Base-by-base conservation (phyloP, 1,139 yeast species). In the Kazachstania sp. region DNA sequence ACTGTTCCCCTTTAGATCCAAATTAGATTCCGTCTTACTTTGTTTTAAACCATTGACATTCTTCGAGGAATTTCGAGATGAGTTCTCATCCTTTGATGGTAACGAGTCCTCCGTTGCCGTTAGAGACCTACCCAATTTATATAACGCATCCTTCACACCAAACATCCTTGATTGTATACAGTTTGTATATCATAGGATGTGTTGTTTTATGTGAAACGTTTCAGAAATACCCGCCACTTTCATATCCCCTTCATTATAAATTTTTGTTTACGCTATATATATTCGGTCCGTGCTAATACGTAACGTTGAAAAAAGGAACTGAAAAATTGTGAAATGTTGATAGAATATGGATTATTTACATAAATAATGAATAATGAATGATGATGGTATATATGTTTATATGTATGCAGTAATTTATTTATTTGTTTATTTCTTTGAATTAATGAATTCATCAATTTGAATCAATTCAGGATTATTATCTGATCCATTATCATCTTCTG, bases 71-170 rank as follows among this genome's bases (percentile, higher is more conserved):
- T 19, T 28, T 16, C 29, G 30, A 6, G 47, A 37, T 26, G 28
- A 20, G 13, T 18, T 9, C 15, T 2, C 9, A 8, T n/a, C n/a
- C n/a, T 3, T 36, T 11, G 37, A 20, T 29, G 36, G 28, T 9
- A 28, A 31, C 1, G 28, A 31, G 16, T 45, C 47, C n/a, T 46
- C 47, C 4, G 43, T 34, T 4, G 37, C 15, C 12, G 46, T 35
- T 3, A 43, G 39, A n/a, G 44, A 26, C 18, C 46, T 34, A 28
- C 37, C 45, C 29, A 51, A 30, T 31, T 45, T 49, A 12, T 41
- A 37, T 36, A 49, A 37, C 16, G 49, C 49, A 34, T 41, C 43
- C 31, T 45, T 48, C 37, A 50, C 43, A 23, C 48, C 53, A 44
- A 50, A 46, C 45, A 47, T 45, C 15, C 36, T 23, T 23, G n/a